Base-by-base conservation (phyloP, 495 filamentous ascomycete genomes). In the Neurospora sp. region DNA sequence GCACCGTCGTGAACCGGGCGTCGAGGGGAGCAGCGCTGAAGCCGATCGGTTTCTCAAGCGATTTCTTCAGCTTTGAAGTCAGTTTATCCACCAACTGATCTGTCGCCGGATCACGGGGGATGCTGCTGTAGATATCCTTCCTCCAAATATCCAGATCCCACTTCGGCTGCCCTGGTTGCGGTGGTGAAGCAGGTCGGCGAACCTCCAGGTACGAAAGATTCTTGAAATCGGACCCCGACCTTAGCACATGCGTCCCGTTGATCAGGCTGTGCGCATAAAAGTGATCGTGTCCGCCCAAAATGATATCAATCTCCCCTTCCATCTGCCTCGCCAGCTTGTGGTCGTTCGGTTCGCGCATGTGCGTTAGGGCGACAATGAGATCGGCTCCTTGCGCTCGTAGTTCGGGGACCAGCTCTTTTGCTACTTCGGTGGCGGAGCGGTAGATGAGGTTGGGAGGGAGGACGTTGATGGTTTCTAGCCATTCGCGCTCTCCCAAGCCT, bases 281-380 rank as follows among this genome's bases (percentile, higher is more conserved):
- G 76, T 97, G 94, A 73, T 97, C 94, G 75, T 97, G 94, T 4
- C 94, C 94, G 53, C 94, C 93, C 1, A 97, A 84, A 37, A 97
- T 90, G 38, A 97, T 86, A 78, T 97, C 94, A 37, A 97, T 89
- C 22, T 35, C 68, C 16, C 90, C 78, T 0, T 86, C 82, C 0
- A 90, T 84, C 59, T 90, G 88, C 70, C 88, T 83, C 0, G 94
- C 94, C 8, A 97, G 81, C 80, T 95, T 96, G 73, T 91, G 86
- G 78, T 93, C 92, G 75, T 93, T 96, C 10, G 93, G 94, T 77
- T 97, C 92, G 40, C 94, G 87, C 83, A 92, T 90, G 78, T 97
- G 94, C 0, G 92, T 94, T 5, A 97, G 82, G 0, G 91, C 91
- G 59, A 97, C 84, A 65, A 97, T 81, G 37, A 97, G 86, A 44